phyloP scores from a whole-genome alignment of 441 rosid genomes.

The Adansonia gregorii region DNA sequence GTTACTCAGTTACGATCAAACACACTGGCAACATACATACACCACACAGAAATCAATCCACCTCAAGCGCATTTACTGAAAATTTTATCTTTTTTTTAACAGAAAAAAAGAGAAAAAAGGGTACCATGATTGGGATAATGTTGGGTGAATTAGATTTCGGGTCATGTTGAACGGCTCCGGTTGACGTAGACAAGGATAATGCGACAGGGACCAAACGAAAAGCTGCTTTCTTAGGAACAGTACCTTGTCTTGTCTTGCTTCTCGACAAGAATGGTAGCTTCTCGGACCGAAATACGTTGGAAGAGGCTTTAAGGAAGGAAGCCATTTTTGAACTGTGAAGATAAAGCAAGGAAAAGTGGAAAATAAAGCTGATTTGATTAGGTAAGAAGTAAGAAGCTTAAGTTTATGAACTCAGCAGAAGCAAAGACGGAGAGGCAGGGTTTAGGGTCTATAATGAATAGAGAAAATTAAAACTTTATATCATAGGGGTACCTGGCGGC shows the following conservation, averaged over 20 bases:
- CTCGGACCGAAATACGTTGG: slow-evolving; percentile 5
- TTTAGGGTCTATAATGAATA: not conserved
- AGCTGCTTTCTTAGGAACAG: slow-evolving; percentile 15
- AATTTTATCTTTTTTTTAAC: not conserved
- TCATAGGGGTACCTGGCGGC: no score
- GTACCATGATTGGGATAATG: slow-evolving; percentile 52
- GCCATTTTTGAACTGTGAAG: slow-evolving; percentile 27
- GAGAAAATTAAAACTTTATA: no score
- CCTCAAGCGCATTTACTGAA: not conserved
- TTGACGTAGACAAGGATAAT: slow-evolving; percentile 36
- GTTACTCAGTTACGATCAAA: not conserved
- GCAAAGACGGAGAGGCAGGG: not conserved
- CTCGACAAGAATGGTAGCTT: slow-evolving; percentile 13
- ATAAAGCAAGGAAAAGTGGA: not conserved
- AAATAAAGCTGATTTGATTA: not conserved
- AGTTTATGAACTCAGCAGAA: not conserved
- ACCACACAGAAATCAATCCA: not conserved
- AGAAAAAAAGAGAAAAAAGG: not conserved
- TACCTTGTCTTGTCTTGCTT: slow-evolving; percentile 15
- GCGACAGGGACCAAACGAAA: slow-evolving; percentile 14
- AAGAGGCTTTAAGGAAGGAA: slow-evolving; percentile 30
- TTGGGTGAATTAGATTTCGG: slow-evolving; percentile 31
- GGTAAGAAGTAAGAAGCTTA: not conserved
- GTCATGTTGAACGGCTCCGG: slow-evolving; percentile 32
- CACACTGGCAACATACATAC: not conserved